phyloP scores from a whole-genome alignment of 352 stramenopile species.

The Globisporangium cystogenes region DNA sequence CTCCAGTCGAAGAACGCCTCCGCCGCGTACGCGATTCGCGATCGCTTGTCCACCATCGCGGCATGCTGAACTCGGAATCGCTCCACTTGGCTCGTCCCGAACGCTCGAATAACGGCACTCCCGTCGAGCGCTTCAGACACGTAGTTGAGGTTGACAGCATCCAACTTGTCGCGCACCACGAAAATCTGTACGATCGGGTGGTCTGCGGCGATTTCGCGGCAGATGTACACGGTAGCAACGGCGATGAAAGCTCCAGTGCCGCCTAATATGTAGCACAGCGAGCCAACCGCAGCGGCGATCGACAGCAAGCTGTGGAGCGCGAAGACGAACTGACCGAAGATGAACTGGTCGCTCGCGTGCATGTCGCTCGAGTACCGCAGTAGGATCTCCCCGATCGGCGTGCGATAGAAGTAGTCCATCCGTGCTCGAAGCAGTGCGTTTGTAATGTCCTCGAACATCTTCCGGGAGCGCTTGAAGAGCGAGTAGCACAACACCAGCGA shows the following conservation, averaged over 20 bases:
- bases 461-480: slow-evolving; percentile 13
- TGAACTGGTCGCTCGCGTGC: slow-evolving; percentile 16
- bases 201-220: too few species aligned
- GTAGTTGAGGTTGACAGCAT: slow-evolving; percentile 12
- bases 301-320: slow-evolving; percentile 25
- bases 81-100: slow-evolving; percentile 20
- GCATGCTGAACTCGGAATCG: slow-evolving; percentile 23
- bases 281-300: slow-evolving; percentile 6
- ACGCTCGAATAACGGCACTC: slow-evolving; percentile 30
- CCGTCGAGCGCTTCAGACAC: slow-evolving; percentile 37
- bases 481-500: slow-evolving; percentile 21
- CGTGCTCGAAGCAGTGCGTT: slow-evolving; percentile 23
- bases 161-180: slow-evolving; percentile 20
- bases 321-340: slow-evolving; percentile 24
- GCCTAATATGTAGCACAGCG: slow-evolving; percentile 30
- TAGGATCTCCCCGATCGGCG: slow-evolving; percentile 31
- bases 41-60: slow-evolving; percentile 27
- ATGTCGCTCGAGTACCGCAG: slow-evolving; percentile 30
- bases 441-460: slow-evolving; percentile 24
- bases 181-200: slow-evolving; percentile 27
- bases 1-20: slow-evolving; percentile 31
- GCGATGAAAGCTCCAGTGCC: slow-evolving; percentile 17
- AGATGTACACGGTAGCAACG: slow-evolving; percentile 14
- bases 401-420: slow-evolving; percentile 32
- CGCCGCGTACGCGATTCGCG: slow-evolving; percentile 21